Evolutionary conservation across 208 protist species (phyloP).

Genomic region (Trypanosoma theileri): DNA sequence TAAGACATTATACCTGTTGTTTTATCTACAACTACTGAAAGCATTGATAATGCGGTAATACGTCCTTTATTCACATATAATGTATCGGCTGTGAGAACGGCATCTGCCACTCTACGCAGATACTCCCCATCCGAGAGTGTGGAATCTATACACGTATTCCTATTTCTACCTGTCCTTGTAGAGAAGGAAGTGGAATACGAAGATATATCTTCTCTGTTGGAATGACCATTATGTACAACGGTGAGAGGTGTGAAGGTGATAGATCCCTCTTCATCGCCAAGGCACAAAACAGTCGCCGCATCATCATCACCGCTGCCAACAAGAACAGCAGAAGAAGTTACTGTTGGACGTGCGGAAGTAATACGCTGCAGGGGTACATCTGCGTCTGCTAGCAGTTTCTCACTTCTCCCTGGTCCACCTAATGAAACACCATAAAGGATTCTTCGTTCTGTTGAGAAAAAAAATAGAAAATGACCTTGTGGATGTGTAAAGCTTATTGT

Average conservation of each 20-base stretch:
- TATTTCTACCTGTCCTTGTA: background rate
- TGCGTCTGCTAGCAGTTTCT: background rate
- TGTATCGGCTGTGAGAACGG: constrained; percentile 7
- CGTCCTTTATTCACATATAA: constrained; percentile 11
- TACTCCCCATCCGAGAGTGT: constrained; percentile 15
- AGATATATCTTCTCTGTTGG: background rate
- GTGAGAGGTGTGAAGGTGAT: constrained; percentile 19
- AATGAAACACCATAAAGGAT: constrained; percentile 9
- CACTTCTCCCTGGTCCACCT: constrained; percentile 2
- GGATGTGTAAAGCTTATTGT: constrained; percentile 11
- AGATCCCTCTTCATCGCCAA: constrained; percentile 20
- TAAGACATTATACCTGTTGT: constrained; percentile 14
- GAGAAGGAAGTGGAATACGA: background rate
- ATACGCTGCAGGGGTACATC: constrained; percentile 17
- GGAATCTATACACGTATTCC: background rate
- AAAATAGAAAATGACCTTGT: constrained; percentile 18
- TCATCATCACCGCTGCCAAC: constrained; percentile 15
- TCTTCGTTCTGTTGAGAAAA: constrained; percentile 14
- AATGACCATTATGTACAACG: constrained; percentile 3
- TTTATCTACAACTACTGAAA: background rate
- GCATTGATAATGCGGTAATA: constrained; percentile 6
- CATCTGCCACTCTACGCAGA: constrained; percentile 14
- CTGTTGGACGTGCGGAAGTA: constrained; percentile 5
- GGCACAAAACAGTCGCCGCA: constrained; percentile 16
- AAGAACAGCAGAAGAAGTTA: constrained; percentile 13